Evolutionary conservation across 768 basidiomycete genomes (phyloP), one percentile per base, ranked within the genome.

Genomic region (Tylopilus vinaceipallidus): DNA sequence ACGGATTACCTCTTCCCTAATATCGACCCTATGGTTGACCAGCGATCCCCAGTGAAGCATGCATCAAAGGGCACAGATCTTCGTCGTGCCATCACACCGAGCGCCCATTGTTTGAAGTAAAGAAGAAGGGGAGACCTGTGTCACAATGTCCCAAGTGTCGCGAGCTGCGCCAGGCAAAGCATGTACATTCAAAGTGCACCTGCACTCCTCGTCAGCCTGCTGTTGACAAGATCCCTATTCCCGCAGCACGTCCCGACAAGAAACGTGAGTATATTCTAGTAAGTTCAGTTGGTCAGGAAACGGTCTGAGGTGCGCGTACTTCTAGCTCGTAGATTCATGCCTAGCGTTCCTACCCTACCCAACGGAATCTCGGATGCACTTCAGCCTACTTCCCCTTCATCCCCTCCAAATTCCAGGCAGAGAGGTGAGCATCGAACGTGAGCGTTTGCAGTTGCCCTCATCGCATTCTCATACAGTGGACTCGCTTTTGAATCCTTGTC

Each of bases 61-160:
- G 94, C 69, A 94, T 95, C 65, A 94, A 94, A 71, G 94, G 94
- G 0, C 93, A 97, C 62, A 84, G 94, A 45, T 94, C 93, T 12
- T 92, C 91, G 3, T 82, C 82, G 13, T 97, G 94, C 66, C 79
- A 80, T 41, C 94, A 97, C 64, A 83, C 83, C 26, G 89, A 92
- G 58, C 77, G 94, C 17, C 91, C 92, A 4, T 75, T 97, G n/a
- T 93, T 90, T 54, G 91, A 95, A 66, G 84, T 95, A 50, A 91
- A 93, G 76, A 90, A 88, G 75, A 94, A 95, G 65, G 94, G 94
- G 2, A 79, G 94, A 7, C 94, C 94, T 0, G 81, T 92, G 14
- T 91, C 93, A 7, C 93, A 95, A 65, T 97, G 94, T 70, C 77
- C 81, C 46, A 83, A 82, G 57, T 95, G 94, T 63, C 83, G 91